Conservation (phyloP, 768 basidiomycete genomes). For the Calocera viscosa region DNA sequence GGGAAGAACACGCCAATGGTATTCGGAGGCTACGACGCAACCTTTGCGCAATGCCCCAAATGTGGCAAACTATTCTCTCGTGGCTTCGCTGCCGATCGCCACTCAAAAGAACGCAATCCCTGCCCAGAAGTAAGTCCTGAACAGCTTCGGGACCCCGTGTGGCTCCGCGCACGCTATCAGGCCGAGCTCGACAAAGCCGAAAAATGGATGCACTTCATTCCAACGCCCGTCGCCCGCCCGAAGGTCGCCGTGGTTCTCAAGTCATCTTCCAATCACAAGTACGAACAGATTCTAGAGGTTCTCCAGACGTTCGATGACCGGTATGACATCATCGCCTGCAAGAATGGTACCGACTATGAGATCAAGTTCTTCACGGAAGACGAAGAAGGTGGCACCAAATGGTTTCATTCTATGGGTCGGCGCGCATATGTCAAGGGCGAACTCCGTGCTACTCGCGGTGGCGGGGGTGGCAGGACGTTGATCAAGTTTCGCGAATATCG, state of each 20-base stretch:
- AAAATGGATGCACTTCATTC: background rate
- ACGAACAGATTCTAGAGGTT: background rate
- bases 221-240: background rate
- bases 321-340: background rate
- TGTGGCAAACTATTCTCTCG: background rate
- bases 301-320: background rate
- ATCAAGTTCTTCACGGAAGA: conserved; percentile 3
- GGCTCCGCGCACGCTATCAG: background rate
- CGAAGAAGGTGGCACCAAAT: background rate
- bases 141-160: background rate
- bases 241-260: background rate
- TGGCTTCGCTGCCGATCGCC: background rate
- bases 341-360: conserved; percentile 1
- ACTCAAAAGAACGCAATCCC: background rate
- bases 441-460: background rate
- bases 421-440: background rate
- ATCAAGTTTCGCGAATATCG: background rate
- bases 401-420: background rate
- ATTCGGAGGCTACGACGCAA: background rate
- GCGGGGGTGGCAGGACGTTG: background rate
- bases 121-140: background rate
- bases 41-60: background rate
- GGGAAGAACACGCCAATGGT: background rate
- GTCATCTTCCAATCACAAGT: background rate
- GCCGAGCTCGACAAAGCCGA: background rate